Conservation (phyloP, 2,329 filamentous ascomycete species). For the Talaromyces islandicus region DNA sequence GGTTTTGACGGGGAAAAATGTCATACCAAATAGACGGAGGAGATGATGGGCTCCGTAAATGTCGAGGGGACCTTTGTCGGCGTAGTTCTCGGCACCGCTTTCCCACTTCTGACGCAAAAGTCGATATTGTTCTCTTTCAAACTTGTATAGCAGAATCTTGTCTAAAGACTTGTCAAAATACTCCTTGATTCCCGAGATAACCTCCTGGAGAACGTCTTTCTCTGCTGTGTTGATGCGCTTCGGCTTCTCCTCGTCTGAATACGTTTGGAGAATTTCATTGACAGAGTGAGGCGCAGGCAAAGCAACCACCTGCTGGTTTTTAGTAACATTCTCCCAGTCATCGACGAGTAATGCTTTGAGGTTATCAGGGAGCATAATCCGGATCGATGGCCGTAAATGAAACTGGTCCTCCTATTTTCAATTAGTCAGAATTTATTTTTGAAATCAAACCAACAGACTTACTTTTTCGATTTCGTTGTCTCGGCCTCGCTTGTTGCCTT, state of each 20-base stretch:
- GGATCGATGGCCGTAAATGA: slow-evolving; percentile 74
- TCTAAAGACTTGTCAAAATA: slow-evolving; percentile 92
- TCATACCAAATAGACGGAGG: slow-evolving; percentile 76
- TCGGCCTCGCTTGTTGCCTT: slow-evolving; percentile 38
- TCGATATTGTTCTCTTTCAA: slow-evolving; percentile 84
- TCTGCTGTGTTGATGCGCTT: slow-evolving; percentile 62
- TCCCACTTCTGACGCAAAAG: slow-evolving; percentile 68
- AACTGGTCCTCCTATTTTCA: slow-evolving; percentile 75
- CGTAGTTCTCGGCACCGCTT: slow-evolving; percentile 54
- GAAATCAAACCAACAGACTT: slow-evolving; percentile 8
- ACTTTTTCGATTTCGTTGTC: slow-evolving; percentile 46
- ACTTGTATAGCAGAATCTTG: slow-evolving; percentile 85
- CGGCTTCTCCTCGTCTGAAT: slow-evolving; percentile 63
- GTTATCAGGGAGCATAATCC: slow-evolving; percentile 78
- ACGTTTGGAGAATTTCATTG: slow-evolving; percentile 72
- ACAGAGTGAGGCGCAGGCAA: slow-evolving; percentile 74
- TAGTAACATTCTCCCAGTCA: slow-evolving; percentile 98
- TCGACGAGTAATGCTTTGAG: slow-evolving; percentile 91
- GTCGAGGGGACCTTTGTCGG: slow-evolving; percentile 68
- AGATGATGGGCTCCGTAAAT: slow-evolving; percentile 93
- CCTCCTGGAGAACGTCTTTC: slow-evolving; percentile 82
- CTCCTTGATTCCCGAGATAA: slow-evolving; percentile 76
- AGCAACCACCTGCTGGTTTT: slow-evolving; percentile 83
- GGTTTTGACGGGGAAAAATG: too few relatives aligned
- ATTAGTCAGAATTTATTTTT: slow-evolving; percentile 4